Percentiles rank a stretch among this genome's conserved stretches.
phyloP scores from a whole-genome alignment of 1,139 yeast species.

The Scheffersomyces illinoinensis region DNA sequence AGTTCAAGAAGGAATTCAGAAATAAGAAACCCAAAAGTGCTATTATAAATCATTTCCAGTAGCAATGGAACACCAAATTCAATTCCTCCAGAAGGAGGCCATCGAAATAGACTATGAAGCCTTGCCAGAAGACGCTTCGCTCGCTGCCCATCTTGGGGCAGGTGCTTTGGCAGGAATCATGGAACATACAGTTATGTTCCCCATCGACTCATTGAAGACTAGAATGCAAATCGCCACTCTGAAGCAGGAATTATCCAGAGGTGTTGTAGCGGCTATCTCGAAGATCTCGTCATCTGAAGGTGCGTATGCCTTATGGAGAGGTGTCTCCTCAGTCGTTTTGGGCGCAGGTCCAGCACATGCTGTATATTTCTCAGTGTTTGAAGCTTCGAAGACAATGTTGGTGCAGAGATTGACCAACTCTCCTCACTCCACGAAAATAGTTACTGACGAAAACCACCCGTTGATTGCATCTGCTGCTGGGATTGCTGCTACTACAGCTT shows the following conservation, averaged over 20 bases:
- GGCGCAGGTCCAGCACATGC: constrained; percentile 99
- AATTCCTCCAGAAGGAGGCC: constrained; percentile 23
- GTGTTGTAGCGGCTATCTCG: constrained; percentile 62
- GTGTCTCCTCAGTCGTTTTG: constrained; percentile 85
- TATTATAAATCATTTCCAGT: background rate
- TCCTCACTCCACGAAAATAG: constrained; percentile 35
- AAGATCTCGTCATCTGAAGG: constrained; percentile 89
- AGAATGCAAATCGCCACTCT: constrained; percentile 80
- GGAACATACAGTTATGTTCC: constrained; percentile 98
- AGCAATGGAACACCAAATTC: constrained; percentile 18
- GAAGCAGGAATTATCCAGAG: constrained; percentile 35
- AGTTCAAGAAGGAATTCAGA: background rate
- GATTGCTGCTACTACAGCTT: constrained; percentile 88
- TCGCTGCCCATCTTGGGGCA: constrained; percentile 78
- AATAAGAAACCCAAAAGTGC: background rate
- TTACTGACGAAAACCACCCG: constrained; percentile 73
- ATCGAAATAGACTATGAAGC: constrained; percentile 84
- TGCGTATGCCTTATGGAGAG: constrained; percentile 87
- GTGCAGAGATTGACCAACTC: constrained; percentile 40
- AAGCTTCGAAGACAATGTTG: constrained; percentile 68
- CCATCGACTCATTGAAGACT: constrained; percentile 92
- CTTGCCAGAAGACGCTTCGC: constrained; percentile 83
- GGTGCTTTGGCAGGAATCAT: constrained; percentile 98
- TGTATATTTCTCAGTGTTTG: constrained; percentile 94
- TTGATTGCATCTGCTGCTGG: constrained; percentile 85